phyloP scores from a whole-genome alignment of 495 filamentous ascomycete species.

The Aspergillus ellipticus region DNA sequence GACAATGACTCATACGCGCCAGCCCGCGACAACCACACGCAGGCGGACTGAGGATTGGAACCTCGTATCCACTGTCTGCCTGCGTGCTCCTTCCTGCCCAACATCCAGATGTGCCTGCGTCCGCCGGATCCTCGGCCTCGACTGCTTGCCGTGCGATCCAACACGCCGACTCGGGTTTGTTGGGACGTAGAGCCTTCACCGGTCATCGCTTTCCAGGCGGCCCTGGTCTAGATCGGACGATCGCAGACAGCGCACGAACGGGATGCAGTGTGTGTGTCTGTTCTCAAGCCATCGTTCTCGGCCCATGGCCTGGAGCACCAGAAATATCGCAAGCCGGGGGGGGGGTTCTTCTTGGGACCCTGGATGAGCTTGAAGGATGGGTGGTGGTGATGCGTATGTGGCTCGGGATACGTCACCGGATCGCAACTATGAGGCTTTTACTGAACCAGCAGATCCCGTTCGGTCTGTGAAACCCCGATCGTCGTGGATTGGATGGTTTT shows the following conservation, averaged over 20 bases:
- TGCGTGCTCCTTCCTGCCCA: slow-evolving; percentile 11
- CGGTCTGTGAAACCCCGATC: background rate
- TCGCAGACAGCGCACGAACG: background rate
- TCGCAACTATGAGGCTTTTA: background rate
- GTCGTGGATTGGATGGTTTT: background rate
- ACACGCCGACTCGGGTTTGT: background rate
- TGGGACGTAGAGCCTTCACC: background rate
- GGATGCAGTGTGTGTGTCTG: background rate
- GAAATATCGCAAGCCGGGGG: background rate
- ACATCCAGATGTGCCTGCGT: slow-evolving; percentile 8
- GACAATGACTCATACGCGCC: background rate
- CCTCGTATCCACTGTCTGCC: background rate
- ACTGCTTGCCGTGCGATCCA: background rate
- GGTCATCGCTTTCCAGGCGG: background rate
- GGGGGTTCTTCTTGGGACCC: background rate
- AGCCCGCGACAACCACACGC: too few species aligned
- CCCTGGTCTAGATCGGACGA: background rate
- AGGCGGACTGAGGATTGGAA: too few species aligned
- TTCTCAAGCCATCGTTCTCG: too few species aligned
- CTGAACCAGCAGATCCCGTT: background rate
- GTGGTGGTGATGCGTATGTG: background rate
- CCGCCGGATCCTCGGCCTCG: background rate
- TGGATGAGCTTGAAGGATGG: background rate
- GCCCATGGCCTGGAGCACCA: too few species aligned
- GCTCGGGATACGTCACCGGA: background rate